Evolutionary conservation across 371 early-diverging fungal species (phyloP), one percentile per base, ranked within the genome.

Genomic region (Synchytrium microbalum): DNA sequence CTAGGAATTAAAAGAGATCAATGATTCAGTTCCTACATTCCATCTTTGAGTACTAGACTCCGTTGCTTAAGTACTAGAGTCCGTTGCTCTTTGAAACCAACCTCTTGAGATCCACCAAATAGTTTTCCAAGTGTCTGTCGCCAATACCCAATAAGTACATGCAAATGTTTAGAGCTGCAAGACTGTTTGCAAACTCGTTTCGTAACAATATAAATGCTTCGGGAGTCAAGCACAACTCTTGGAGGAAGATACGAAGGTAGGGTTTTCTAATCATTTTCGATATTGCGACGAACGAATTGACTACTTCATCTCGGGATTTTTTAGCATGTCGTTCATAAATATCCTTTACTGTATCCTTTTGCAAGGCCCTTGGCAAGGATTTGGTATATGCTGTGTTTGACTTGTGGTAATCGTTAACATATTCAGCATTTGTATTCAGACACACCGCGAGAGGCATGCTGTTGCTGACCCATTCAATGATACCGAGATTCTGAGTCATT

Each of bases 91-190:
- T 8, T 23, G 16, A 66, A n/a, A 25, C 52, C 14, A 64, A 83
- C 84, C 78, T 79, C 30, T 76, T 80, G 59, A 77, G 24, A 60
- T 86, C 83, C 0, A 88, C 60, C 63, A 88, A 65, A 60, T 85
- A 82, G 67, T 88, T 88, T 28, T 88, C 86, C 63, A 82, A 65
- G 64, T 88, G 88, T 28, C 88, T 73, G 71, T 88, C 88, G 1
- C 88, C 88, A 67, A 88, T 86, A 30, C 83, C 87, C 2, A 88
- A 71, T 1, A 88, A 53, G 63, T 88, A 88, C 1, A 85, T 83
- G 67, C 79, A 79, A 52, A 87, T 80, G 58, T 72, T 80, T 19
- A 86, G 74, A 2, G 82, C 79, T 0, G 85, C 81, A 13, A 87
- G 66, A 61, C 84, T 86, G 38, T 81, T 72, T 0, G 81, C 77